phyloP scores from a whole-genome alignment of 306 rosid genomes.

The Mimosa pudica region DNA sequence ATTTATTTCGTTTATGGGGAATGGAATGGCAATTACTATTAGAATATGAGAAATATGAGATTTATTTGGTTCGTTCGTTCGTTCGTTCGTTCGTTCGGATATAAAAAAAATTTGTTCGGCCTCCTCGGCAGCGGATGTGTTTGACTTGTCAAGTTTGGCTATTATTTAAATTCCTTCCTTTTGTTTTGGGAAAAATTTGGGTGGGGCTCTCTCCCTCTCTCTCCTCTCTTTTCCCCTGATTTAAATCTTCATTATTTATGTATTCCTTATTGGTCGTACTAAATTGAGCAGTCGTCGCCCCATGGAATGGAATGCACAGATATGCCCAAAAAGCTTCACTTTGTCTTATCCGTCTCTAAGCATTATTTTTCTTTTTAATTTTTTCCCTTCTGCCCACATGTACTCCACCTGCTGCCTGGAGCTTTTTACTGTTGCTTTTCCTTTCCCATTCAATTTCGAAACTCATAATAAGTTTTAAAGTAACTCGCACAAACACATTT shows the following conservation, averaged over 20 bases:
- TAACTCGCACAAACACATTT: slow-evolving; percentile 29
- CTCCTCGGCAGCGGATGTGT: slow-evolving; percentile 44
- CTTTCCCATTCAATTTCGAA: slow-evolving; percentile 28
- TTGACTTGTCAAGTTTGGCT: slow-evolving; percentile 78
- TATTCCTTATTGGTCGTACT: slow-evolving; percentile 40
- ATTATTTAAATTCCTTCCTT: slow-evolving; percentile 38
- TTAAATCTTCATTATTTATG: slow-evolving; percentile 39
- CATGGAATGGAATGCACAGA: slow-evolving; percentile 37
- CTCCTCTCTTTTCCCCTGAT: slow-evolving; percentile 38
- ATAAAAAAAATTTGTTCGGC: slow-evolving; percentile 29
- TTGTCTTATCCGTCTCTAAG: slow-evolving; percentile 67
- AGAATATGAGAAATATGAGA: background rate
- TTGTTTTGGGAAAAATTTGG: slow-evolving; percentile 44
- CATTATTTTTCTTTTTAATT: slow-evolving; percentile 25
- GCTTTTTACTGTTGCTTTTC: slow-evolving; percentile 32
- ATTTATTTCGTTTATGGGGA: slow-evolving; percentile 7
- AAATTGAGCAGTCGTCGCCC: slow-evolving; percentile 41
- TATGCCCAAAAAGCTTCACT: slow-evolving; percentile 60
- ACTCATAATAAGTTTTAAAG: slow-evolving; percentile 30
- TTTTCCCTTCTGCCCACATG: slow-evolving; percentile 35
- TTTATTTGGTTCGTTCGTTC: slow-evolving; percentile 50
- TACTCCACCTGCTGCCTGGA: slow-evolving; percentile 29
- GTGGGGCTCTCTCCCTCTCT: slow-evolving; percentile 44
- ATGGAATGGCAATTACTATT: slow-evolving; percentile 10
- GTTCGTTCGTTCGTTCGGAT: slow-evolving; percentile 74